Conservation (phyloP, 768 basidiomycete genomes). For the Lentinula lateritia region DNA sequence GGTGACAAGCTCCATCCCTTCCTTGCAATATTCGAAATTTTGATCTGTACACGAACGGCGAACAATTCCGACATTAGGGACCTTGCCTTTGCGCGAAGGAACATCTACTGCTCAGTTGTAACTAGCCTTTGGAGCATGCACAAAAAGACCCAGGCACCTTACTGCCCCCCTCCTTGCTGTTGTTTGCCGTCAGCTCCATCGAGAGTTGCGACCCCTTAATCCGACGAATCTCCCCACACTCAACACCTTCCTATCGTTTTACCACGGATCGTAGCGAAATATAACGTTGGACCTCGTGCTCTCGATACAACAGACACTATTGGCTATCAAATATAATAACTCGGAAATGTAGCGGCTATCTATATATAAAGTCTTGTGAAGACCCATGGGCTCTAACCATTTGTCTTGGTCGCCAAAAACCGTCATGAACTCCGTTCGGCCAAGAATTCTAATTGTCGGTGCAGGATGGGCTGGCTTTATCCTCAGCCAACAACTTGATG, state of each 20-base stretch:
- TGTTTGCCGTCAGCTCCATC: too few relatives aligned
- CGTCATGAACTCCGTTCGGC: neutral
- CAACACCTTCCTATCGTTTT: too few relatives aligned
- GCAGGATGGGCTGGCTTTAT: conserved; percentile 4
- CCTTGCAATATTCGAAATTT: neutral
- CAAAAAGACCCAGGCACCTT: too few relatives aligned
- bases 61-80: neutral
- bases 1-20: neutral
- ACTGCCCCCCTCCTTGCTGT: too few relatives aligned
- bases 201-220: too few relatives aligned
- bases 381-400: neutral
- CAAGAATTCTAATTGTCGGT: neutral
- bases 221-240: too few relatives aligned
- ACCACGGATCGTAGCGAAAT: neutral
- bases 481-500: neutral
- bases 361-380: neutral
- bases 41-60: neutral
- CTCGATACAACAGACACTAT: neutral
- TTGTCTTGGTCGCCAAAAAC: neutral
- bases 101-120: too few relatives aligned
- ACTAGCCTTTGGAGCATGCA: too few relatives aligned
- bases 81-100: neutral
- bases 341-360: neutral
- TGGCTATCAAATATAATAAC: neutral
- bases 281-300: neutral